Evolutionary conservation across 768 basidiomycete species (phyloP).

Genomic region (Phylloporus scabripes): DNA sequence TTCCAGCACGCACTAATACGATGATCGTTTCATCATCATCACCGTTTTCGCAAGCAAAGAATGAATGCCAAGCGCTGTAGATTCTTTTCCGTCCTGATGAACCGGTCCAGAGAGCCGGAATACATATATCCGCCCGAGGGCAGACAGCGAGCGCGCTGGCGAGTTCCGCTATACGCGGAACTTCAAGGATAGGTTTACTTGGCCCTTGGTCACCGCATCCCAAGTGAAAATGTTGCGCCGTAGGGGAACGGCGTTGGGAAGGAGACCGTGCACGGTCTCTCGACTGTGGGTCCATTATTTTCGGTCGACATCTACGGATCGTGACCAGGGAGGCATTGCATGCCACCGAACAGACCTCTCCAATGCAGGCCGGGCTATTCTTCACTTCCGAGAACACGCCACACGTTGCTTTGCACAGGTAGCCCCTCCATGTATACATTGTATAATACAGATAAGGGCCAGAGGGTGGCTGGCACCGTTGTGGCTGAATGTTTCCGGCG

Average conservation of each 20-base stretch:
- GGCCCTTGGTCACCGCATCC: background rate
- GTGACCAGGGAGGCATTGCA: constrained; percentile 3
- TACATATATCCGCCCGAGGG: background rate
- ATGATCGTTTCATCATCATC: background rate
- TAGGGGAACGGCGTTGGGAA: background rate
- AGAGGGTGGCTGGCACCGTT: background rate
- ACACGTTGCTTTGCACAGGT: background rate
- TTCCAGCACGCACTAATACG: background rate
- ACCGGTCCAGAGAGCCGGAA: background rate
- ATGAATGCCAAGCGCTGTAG: background rate
- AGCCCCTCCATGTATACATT: background rate
- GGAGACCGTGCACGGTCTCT: background rate
- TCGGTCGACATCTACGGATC: constrained; percentile 13
- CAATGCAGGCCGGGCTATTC: background rate
- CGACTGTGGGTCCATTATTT: background rate
- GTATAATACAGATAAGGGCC: background rate
- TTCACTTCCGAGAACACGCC: background rate
- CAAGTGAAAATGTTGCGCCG: background rate
- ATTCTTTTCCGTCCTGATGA: background rate
- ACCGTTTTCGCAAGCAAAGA: background rate
- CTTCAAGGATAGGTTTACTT: background rate
- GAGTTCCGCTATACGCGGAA: constrained; percentile 6
- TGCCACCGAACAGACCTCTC: background rate
- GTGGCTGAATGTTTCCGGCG: background rate
- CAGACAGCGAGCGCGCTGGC: background rate